Evolutionary conservation across 768 basidiomycete species (phyloP), one percentile per base, ranked within the genome.

Genomic region (Russula vinacea): DNA sequence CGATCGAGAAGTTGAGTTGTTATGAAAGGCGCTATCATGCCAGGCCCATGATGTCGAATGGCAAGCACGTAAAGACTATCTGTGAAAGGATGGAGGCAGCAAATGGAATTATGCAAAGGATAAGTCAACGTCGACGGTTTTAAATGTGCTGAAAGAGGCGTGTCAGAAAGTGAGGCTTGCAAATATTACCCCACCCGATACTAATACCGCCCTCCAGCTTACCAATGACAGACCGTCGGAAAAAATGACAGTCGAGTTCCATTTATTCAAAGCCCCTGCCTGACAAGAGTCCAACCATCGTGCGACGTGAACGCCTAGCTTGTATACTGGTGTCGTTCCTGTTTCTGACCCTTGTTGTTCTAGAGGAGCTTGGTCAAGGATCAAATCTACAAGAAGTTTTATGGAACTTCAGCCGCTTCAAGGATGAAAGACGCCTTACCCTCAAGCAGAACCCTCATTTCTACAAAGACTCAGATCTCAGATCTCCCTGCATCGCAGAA

Each of bases 401-500:
- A 14, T 62, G 61, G 61, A 62, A 62, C 22, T 62, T 62, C 24
- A n/a, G 10, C 19, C 58, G 58, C 11, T 55, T 22, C n/a, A 35
- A 19, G n/a, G 63, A 35, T 29, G 14, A 17, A 13, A 22, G 8
- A 32, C 63, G 58, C 2, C 26, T 64, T 10, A 64, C 58, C 5
- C 58, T 64, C 10, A 29, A 54, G 45, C 44, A 64, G 19, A 64
- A 64, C 11, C 57, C 63, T 32, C 63, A 59, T 26, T 64, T 64
- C 39, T 64, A 64, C 13, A 50, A 50, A 19, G 7, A 14, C 17
- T 14, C 53, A 5, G 53, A 54, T 54, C 17, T 14, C 53, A 5
- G 53, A 54, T 54, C 13, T 45, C 11, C 56, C 56, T 6, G 11
- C 1, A 29, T 26, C 11, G 11, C 37, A 7, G 40, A 9, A 29